phyloP scores from a whole-genome alignment of 1,284 basidiomycete genomes.

The Ceratobasidium sp. region DNA sequence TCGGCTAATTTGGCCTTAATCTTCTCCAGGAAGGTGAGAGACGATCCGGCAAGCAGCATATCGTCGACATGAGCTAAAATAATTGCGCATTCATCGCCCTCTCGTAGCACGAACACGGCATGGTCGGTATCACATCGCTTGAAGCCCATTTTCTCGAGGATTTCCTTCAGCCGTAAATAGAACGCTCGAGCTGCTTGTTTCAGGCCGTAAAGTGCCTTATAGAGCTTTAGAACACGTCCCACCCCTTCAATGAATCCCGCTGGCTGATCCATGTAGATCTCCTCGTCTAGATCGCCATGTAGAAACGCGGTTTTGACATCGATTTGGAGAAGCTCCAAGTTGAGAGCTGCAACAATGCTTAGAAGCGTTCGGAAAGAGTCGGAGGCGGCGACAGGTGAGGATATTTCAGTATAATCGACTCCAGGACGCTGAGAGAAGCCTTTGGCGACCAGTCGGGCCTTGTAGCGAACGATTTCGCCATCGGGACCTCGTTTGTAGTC shows the following conservation, averaged over 20 bases:
- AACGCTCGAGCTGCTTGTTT: slow-evolving; percentile 49
- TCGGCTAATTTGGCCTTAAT: slow-evolving; percentile 9
- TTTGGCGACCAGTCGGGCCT: slow-evolving; percentile 59
- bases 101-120: slow-evolving; percentile 29
- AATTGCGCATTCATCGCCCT: slow-evolving; percentile 13
- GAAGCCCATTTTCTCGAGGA: slow-evolving; percentile 50
- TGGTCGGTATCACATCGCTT: slow-evolving; percentile 31
- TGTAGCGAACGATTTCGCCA: slow-evolving; percentile 52
- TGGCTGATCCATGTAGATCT: slow-evolving; percentile 56
- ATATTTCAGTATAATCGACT: slow-evolving; percentile 51
- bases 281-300: slow-evolving; percentile 53
- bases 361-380: slow-evolving; percentile 45
- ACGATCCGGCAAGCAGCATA: slow-evolving; percentile 8
- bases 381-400: slow-evolving; percentile 47
- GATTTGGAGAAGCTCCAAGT: slow-evolving; percentile 49
- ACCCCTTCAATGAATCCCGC: slow-evolving; percentile 50
- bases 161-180: slow-evolving; percentile 35
- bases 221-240: slow-evolving; percentile 11
- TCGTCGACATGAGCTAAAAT: slow-evolving; percentile 42
- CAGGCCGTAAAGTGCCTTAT: slow-evolving; percentile 53
- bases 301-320: slow-evolving; percentile 57
- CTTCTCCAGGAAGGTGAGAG: slow-evolving; percentile 15
- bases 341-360: slow-evolving; percentile 19
- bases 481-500: slow-evolving; percentile 53
- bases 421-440: slow-evolving; percentile 56